Conservation (phyloP, 2,329 filamentous ascomycete species). For the Trichoderma brevicompactum region DNA sequence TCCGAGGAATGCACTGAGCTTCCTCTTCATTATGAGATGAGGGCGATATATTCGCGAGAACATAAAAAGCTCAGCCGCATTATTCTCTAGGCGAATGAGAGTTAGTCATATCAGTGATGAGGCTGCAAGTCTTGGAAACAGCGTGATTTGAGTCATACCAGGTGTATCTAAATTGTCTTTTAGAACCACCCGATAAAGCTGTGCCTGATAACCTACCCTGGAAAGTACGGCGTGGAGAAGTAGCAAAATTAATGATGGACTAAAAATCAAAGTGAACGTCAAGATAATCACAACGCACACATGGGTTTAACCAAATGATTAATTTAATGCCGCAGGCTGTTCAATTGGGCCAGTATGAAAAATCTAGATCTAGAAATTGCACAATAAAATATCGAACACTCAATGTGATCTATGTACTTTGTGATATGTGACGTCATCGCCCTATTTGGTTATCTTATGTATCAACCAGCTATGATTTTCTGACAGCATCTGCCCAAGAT, state of each 20-base stretch:
- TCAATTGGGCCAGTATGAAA: too few species aligned
- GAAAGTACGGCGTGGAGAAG: not conserved
- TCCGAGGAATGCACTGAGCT: conserved; percentile 38
- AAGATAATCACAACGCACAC: too few species aligned
- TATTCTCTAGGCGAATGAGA: not conserved
- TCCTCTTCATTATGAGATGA: conserved; percentile 43
- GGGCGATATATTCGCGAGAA: conserved; percentile 33
- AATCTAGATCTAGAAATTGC: too few species aligned
- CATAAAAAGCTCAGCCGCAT: conserved; percentile 31
- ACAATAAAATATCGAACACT: not conserved
- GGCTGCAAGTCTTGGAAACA: not conserved
- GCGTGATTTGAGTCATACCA: conserved; percentile 5
- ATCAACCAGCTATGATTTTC: too few species aligned
- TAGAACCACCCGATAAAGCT: conserved; percentile 7
- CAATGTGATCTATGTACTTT: not conserved
- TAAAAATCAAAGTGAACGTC: too few species aligned
- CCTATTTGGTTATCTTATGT: too few species aligned
- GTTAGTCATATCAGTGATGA: not conserved
- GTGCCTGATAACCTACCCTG: not conserved
- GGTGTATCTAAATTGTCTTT: not conserved
- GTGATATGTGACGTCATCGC: not conserved
- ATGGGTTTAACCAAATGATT: too few species aligned
- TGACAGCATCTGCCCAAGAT: conserved; percentile 60
- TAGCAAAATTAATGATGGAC: too few species aligned
- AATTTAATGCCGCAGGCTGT: too few species aligned